Conservation (phyloP, 441 rosid genomes). For the Sinapis alba region DNA sequence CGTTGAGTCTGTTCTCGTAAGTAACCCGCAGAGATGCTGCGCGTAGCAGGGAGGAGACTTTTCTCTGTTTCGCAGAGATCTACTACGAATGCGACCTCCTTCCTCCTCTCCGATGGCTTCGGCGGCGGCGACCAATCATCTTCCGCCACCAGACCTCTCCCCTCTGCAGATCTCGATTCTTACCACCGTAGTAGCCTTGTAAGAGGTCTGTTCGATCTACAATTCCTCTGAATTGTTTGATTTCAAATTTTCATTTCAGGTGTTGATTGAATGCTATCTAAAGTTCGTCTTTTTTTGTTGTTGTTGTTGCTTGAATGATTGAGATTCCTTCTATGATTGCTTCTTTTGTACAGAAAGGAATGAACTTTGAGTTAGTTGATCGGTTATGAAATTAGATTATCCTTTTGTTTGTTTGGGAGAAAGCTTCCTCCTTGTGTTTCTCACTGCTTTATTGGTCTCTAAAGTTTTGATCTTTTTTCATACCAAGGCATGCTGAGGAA, state of each 20-base stretch:
- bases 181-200: slow-evolving; percentile 38
- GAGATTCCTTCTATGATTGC: background rate
- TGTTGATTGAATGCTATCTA: background rate
- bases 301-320: background rate
- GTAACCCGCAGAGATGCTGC: slow-evolving; percentile 59
- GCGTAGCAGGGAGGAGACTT: slow-evolving; percentile 77
- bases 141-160: slow-evolving; percentile 19
- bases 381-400: background rate
- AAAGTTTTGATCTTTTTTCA: background rate
- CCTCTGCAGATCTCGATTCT: slow-evolving; percentile 44
- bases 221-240: background rate
- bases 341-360: background rate
- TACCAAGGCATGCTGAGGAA: background rate
- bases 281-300: background rate
- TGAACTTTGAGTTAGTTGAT: background rate
- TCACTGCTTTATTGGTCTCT: background rate
- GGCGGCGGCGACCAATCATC: slow-evolving; percentile 31
- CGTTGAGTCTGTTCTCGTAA: background rate
- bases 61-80: slow-evolving; percentile 53
- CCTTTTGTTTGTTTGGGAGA: background rate
- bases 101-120: slow-evolving; percentile 36
- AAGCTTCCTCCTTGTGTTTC: too few relatives aligned
- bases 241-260: background rate
- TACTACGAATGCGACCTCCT: slow-evolving; percentile 45
- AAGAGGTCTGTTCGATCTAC: slow-evolving; percentile 41